Evolutionary conservation across 495 filamentous ascomycete species (phyloP), one percentile per base, ranked within the genome.

Genomic region (Penicillium chermesinum): DNA sequence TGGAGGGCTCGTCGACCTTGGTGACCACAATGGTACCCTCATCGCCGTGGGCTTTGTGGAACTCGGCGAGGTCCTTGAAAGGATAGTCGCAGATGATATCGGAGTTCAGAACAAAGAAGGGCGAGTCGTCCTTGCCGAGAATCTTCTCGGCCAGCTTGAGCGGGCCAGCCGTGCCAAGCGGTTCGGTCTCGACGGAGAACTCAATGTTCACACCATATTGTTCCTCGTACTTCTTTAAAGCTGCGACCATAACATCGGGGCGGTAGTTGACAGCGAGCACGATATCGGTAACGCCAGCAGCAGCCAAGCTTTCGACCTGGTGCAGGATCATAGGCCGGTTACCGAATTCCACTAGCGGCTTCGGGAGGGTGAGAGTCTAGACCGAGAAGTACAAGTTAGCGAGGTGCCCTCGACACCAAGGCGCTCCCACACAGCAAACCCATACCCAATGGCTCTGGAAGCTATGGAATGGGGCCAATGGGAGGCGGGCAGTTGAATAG

Each of bases 301-400:
- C 88, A 55, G 94, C 93, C 58, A 98, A 75, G 57, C 87, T 88
- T 72, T 97, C 91, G 57, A 98, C 87, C 70, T 98, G 93, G 76
- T 98, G 93, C 52, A 93, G 77, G 72, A 98, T 98, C 93, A 98
- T 98, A 57, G 91, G 93, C 66, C 88, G 89, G 78, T 98, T 98
- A 57, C 82, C 91, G 68, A 98, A 98, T 57, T 98, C 93, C 61
- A 98, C 93, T 55, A 98, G 77, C 37, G 93, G 93, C 69, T 98
- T 98, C 18, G 93, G 93, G 54, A 96, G 86, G 35, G 93, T 97
- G 61, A 98, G 80, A 46, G 93, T 98, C 91, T 96, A 62, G 13
- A 41, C 27, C 16, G 22, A 34, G 16, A 15, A 25, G 35, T 44
- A 38, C 25, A 20, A 25, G 44, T 56, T 44, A 59, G 50, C 32